Base-by-base conservation (phyloP, 2,329 filamentous ascomycete species). In the Botrytis galanthina region DNA sequence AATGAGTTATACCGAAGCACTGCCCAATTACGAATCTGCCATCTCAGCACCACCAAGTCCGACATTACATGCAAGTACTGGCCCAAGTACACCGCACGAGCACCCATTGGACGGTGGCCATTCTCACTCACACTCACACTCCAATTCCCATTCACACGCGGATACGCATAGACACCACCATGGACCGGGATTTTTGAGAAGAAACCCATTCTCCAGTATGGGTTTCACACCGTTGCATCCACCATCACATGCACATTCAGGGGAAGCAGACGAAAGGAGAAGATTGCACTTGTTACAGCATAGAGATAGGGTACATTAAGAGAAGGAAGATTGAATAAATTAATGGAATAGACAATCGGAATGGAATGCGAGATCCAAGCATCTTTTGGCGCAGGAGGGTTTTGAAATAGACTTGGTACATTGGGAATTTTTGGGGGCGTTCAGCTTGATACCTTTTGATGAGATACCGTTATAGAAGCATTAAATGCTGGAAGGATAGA, bases 11-110 rank as follows among this genome's bases (percentile, higher is more conserved):
- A 82, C 85, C 10, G 85, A 86, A 35, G 85, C 85, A 46, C 85
- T 93, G 9, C 92, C 92, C 0, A 89, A 92, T 79, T 94, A 94
- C 79, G 83, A 87, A 73, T 87, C 90, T 3, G 90, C 88, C 0
- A 83, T 87, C 61, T 88, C 85, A 77, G 85, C 85, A 42, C 88
- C 89, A 14, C 77, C 79, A 18, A 80, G 78, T 73, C 80, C 80
- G 16, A 73, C 75, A 14, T 72, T 75, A 37, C 64, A 67, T 32
- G 76, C 77, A 57, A 72, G 37, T 29, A 77, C 71, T 44, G 71
- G n/a, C 35, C 73, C 76, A 29, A 69, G 37, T 26, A 76, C 69
- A 44, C 72, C 73, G 22, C 57, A 71, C 37, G 72, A 73, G 20
- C 57, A 62, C 8, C 39, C 68, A 42, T 57, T 68, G 66, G 66